Evolutionary conservation across 2,329 filamentous ascomycete genomes (phyloP).

Genomic region (Metarhizium album): DNA sequence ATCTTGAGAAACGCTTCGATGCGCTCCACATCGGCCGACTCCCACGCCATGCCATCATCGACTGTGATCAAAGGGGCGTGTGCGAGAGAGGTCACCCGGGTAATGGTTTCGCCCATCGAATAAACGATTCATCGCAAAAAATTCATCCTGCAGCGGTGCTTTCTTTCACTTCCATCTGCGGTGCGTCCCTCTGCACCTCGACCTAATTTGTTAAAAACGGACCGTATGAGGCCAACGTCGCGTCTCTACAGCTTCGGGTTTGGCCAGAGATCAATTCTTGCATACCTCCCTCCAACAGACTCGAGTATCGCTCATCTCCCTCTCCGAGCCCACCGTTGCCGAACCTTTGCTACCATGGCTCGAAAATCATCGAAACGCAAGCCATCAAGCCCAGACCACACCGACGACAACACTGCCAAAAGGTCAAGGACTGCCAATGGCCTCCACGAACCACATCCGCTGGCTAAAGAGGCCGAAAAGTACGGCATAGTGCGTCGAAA

Average conservation of each 20-base stretch:
- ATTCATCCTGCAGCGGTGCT: not conserved
- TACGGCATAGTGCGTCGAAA: conserved; percentile 58
- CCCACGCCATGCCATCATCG: conserved; percentile 16
- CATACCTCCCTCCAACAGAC: not conserved
- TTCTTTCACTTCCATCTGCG: not conserved
- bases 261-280: not conserved
- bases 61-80: not conserved
- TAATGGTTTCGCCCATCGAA: not conserved
- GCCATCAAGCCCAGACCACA: conserved; percentile 10
- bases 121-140: not conserved
- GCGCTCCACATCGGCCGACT: conserved; percentile 19
- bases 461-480: conserved; percentile 33
- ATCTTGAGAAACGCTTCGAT: conserved; percentile 21
- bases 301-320: not conserved
- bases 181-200: not conserved
- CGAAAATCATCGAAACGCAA: conserved; percentile 19
- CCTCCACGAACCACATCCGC: conserved; percentile 35
- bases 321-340: not conserved
- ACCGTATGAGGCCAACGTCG: not conserved
- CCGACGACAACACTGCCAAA: conserved; percentile 17
- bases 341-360: conserved; percentile 17
- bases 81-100: not conserved
- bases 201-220: not conserved
- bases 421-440: conserved; percentile 22
- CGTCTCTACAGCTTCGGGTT: not conserved